These are phyloP conservation scores for Lactarius indigo DNA, from an alignment of 768 basidiomycete species.

Conservation along the genomic window DNA sequence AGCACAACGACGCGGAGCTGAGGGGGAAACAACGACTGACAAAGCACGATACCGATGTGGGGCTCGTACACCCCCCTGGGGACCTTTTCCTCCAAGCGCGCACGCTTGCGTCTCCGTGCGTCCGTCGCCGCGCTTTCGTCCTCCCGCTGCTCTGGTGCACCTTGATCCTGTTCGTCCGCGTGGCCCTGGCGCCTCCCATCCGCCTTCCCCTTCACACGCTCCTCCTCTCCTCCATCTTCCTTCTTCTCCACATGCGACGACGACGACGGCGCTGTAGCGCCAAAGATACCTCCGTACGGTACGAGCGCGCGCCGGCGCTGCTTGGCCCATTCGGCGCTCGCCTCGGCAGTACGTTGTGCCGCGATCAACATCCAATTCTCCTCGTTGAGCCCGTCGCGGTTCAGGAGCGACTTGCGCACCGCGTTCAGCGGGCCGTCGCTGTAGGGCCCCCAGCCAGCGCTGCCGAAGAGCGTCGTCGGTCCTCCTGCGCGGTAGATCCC, in stretches of 20 bases:
- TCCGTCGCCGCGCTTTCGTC: slow-evolving; percentile 26
- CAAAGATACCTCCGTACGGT: slow-evolving; percentile 47
- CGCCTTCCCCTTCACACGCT: slow-evolving; percentile 25
- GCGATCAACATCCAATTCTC: slow-evolving; percentile 93
- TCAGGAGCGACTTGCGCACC: slow-evolving; percentile 74
- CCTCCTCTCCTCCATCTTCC: slow-evolving; percentile 31
- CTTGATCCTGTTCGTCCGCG: slow-evolving; percentile 1
- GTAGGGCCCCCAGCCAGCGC: slow-evolving; percentile 79
- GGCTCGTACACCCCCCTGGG: slow-evolving; percentile 80
- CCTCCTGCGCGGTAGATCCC: slow-evolving; percentile 89
- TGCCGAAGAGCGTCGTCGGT: slow-evolving; percentile 89
- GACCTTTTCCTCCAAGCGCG: slow-evolving; percentile 30
- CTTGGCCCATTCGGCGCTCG: slow-evolving; percentile 60
- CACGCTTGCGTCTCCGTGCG: slow-evolving; percentile 21
- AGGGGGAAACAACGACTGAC: slow-evolving; percentile 41
- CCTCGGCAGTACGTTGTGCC: slow-evolving; percentile 59
- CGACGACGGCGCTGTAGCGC: slow-evolving; percentile 25
- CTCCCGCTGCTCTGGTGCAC: slow-evolving; percentile 30
- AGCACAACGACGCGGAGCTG: neutral
- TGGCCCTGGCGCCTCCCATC: slow-evolving; percentile 27
- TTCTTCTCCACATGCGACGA: slow-evolving; percentile 22
- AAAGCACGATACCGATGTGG: slow-evolving; percentile 70
- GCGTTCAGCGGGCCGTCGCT: slow-evolving; percentile 84
- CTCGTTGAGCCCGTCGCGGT: slow-evolving; percentile 75
- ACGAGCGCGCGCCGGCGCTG: slow-evolving; percentile 54